Conservation (phyloP, 2,329 filamentous ascomycete genomes). For the Mariannaea sp. region DNA sequence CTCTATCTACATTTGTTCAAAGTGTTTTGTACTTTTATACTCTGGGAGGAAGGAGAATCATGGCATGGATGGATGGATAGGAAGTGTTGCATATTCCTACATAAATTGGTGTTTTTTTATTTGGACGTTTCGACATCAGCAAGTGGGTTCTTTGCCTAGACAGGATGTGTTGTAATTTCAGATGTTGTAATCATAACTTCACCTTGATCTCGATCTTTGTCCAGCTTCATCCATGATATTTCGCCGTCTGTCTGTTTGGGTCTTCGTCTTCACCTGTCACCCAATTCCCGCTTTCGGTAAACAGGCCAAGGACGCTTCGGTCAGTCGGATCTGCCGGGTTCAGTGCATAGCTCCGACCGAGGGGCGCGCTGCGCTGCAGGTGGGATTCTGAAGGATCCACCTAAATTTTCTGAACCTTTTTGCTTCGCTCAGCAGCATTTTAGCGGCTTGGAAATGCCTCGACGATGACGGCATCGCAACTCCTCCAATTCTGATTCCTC, state of each 20-base stretch:
- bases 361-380: constrained; percentile 16
- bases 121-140: too few species aligned
- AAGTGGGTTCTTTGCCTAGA: too few species aligned
- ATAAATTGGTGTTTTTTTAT: too few species aligned
- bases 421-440: constrained; percentile 29
- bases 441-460: constrained; percentile 42
- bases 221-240: too few species aligned
- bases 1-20: too few species aligned
- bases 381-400: constrained; percentile 27
- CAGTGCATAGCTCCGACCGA: constrained; percentile 32
- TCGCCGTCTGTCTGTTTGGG: too few species aligned
- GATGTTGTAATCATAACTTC: too few species aligned
- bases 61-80: constrained; percentile 4
- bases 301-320: constrained; percentile 23
- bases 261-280: too few species aligned
- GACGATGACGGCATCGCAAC: constrained; percentile 43
- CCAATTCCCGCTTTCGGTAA: constrained; percentile 17
- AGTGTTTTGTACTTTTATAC: background rate
- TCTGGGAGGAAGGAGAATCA: background rate
- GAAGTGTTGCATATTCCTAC: background rate
- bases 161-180: too few species aligned
- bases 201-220: too few species aligned
- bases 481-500: constrained; percentile 29
- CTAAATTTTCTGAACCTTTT: constrained; percentile 27
- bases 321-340: constrained; percentile 28